phyloP scores from a whole-genome alignment of 805 yeast genomes.

The Cyberlindnera misumaiensis region DNA sequence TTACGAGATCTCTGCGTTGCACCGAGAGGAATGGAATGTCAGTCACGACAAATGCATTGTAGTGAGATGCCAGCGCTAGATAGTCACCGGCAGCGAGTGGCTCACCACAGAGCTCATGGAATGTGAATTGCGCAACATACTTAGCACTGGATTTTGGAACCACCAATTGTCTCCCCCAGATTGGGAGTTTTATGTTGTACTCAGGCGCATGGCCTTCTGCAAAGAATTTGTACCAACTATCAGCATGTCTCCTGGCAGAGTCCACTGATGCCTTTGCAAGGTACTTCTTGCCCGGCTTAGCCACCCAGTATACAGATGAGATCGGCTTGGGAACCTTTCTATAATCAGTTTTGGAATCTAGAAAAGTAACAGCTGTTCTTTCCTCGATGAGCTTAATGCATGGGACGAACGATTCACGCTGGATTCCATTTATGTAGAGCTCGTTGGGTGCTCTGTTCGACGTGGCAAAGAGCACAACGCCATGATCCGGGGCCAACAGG shows the following conservation, averaged over 20 bases:
- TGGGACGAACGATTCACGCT: conserved; percentile 85
- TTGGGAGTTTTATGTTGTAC: conserved; percentile 35
- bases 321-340: conserved; percentile 81
- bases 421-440: conserved; percentile 88
- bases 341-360: conserved; percentile 92
- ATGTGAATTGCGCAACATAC: conserved; percentile 83
- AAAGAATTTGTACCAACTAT: conserved; percentile 76
- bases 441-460: conserved; percentile 95
- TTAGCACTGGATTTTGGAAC: conserved; percentile 77
- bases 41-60: conserved; percentile 75
- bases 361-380: conserved; percentile 66
- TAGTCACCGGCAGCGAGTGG: conserved; percentile 95
- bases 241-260: conserved; percentile 54
- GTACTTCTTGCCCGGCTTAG: conserved; percentile 56
- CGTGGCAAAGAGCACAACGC: conserved; percentile 85
- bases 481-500: conserved; percentile 67
- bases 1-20: conserved; percentile 71
- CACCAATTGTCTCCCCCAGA: conserved; percentile 82
- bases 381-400: conserved; percentile 76
- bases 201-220: conserved; percentile 49
- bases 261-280: conserved; percentile 41
- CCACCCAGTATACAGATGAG: conserved; percentile 71
- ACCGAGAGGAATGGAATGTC: conserved; percentile 85
- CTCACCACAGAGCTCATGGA: conserved; percentile 77
- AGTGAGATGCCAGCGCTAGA: conserved; percentile 69